Percentiles rank a stretch among this genome's conserved stretches.
These are phyloP conservation scores for Kalmanozyma brasiliensis DNA, from an alignment of 1,284 basidiomycete genomes.

Conservation along the genomic window DNA sequence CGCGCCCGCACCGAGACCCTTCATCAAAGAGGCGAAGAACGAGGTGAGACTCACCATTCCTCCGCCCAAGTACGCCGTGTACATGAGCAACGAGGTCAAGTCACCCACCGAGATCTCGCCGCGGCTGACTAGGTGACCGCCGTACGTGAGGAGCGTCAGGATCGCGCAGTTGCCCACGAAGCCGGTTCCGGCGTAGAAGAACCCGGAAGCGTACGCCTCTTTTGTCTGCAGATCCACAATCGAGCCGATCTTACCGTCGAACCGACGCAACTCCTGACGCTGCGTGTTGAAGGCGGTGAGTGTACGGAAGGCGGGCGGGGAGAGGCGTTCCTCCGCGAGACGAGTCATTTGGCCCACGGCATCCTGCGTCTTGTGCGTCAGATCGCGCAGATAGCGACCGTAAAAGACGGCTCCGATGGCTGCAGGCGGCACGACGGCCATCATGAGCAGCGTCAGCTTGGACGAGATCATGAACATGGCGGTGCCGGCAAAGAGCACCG, in stretches of 20 bases:
- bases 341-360: constrained; percentile 91
- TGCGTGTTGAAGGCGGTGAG: constrained; percentile 87
- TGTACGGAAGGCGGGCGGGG: constrained; percentile 81
- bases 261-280: constrained; percentile 75
- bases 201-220: constrained; percentile 88
- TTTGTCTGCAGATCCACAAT: constrained; percentile 83
- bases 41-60: constrained; percentile 69
- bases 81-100: constrained; percentile 80
- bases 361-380: constrained; percentile 92
- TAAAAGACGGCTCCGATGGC: constrained; percentile 96
- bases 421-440: constrained; percentile 91
- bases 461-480: constrained; percentile 97
- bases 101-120: constrained; percentile 79
- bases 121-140: constrained; percentile 86
- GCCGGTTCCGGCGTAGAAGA: constrained; percentile 87
- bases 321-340: constrained; percentile 87
- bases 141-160: constrained; percentile 88
- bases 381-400: constrained; percentile 89
- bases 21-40: constrained; percentile 70
- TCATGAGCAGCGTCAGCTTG: constrained; percentile 88
- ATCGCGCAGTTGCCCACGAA: constrained; percentile 95
- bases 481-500: constrained; percentile 74
- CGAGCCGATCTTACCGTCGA: constrained; percentile 73
- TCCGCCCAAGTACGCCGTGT: constrained; percentile 88
- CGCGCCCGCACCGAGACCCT: constrained; percentile 88